Evolutionary conservation across 2,329 filamentous ascomycete genomes (phyloP).

Genomic region (Neofusicoccum umdonicola): DNA sequence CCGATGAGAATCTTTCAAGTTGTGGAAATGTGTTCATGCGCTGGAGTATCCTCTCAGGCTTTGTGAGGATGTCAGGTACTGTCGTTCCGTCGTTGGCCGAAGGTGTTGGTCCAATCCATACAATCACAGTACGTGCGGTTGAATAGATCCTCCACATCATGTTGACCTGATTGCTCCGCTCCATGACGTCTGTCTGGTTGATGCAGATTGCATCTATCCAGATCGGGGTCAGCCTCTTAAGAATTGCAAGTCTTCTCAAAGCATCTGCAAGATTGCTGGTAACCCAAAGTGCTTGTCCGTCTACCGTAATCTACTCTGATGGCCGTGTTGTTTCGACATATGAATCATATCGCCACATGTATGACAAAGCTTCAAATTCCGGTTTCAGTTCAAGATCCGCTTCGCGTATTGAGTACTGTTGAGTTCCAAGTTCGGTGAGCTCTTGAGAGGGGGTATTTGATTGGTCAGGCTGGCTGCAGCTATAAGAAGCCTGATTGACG

Average conservation of each 20-base stretch:
- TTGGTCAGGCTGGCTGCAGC: background rate
- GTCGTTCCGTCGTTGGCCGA: background rate
- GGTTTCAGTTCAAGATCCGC: background rate
- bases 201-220: slow-evolving; percentile 33
- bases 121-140: slow-evolving; percentile 22
- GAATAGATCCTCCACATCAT: slow-evolving; percentile 31
- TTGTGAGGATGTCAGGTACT: background rate
- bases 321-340: background rate
- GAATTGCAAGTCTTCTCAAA: slow-evolving; percentile 16
- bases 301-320: background rate
- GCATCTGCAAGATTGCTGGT: slow-evolving; percentile 19
- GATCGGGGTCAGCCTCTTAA: slow-evolving; percentile 11
- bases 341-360: background rate
- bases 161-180: slow-evolving; percentile 25
- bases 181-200: slow-evolving; percentile 24
- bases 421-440: background rate
- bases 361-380: background rate
- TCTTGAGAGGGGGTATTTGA: background rate
- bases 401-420: background rate
- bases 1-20: background rate
- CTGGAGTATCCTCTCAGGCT: background rate
- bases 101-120: slow-evolving; percentile 26
- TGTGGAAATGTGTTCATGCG: background rate
- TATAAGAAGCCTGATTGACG: background rate
- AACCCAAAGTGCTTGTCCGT: background rate